Conservation (phyloP, 2,329 filamentous ascomycete genomes). For the Trichoderma gracile region DNA sequence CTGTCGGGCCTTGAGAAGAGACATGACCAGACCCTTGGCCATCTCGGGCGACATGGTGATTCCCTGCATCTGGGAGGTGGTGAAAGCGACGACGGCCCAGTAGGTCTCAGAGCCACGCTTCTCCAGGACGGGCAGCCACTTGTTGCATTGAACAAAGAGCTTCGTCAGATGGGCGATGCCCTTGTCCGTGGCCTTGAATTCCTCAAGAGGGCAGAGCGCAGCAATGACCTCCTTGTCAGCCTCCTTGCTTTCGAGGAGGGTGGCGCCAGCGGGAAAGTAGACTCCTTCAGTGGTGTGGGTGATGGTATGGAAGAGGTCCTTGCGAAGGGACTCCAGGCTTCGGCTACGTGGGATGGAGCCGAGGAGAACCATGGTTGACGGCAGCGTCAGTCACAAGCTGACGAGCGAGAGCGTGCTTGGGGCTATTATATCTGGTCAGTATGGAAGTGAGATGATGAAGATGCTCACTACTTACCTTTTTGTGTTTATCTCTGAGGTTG, state of each 20-base stretch:
- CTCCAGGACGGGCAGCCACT: neutral
- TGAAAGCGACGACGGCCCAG: constrained; percentile 11
- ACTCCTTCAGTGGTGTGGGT: constrained; percentile 22
- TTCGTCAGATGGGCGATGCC: neutral
- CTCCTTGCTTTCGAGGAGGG: constrained; percentile 5
- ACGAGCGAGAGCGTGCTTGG: neutral
- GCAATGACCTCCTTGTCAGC: constrained; percentile 7
- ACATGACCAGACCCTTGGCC: constrained; percentile 13
- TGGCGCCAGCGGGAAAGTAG: neutral
- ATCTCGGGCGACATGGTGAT: constrained; percentile 11
- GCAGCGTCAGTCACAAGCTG: neutral
- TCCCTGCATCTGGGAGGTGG: neutral
- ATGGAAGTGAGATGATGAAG: too few relatives aligned
- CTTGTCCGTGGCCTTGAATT: neutral
- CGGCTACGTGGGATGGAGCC: constrained; percentile 3
- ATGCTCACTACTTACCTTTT: neutral
- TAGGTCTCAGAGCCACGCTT: neutral
- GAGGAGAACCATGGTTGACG: neutral
- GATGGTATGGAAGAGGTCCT: constrained; percentile 12
- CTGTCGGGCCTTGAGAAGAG: constrained; percentile 26
- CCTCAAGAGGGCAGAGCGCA: constrained; percentile 14
- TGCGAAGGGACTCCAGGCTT: constrained; percentile 21
- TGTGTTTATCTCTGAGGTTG: neutral
- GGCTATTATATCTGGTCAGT: neutral
- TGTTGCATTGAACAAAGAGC: constrained; percentile 22